phyloP scores from a whole-genome alignment of 371 early-diverging fungal species.

The Rhizopus stolonifer region DNA sequence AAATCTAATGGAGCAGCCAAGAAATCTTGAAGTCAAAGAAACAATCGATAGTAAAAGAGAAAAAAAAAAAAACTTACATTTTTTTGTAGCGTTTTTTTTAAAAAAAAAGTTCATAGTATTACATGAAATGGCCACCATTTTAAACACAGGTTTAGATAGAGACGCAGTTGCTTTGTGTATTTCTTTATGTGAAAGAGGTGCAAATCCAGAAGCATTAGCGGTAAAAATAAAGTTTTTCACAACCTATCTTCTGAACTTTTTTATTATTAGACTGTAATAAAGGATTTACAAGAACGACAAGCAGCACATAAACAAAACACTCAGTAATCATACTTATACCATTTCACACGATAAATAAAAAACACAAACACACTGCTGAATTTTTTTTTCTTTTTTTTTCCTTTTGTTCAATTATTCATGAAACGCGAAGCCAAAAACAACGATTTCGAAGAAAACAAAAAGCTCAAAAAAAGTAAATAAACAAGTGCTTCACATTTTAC shows the following conservation, averaged over 20 bases:
- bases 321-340: neutral
- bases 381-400: slow-evolving; percentile 2
- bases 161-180: slow-evolving; percentile 24
- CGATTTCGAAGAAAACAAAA: neutral
- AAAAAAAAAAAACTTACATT: neutral
- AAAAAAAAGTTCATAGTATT: slow-evolving; percentile 5
- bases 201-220: slow-evolving; percentile 32
- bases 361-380: no score
- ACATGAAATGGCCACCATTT: slow-evolving; percentile 21
- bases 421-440: slow-evolving; percentile 3
- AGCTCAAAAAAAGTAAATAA: slow-evolving; percentile 9
- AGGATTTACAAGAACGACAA: slow-evolving; percentile 19
- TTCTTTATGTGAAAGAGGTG: slow-evolving; percentile 29
- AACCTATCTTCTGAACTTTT: neutral
- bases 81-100: neutral
- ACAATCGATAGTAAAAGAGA: slow-evolving; percentile 22
- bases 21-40: slow-evolving; percentile 20
- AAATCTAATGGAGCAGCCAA: slow-evolving; percentile 17
- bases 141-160: slow-evolving; percentile 27
- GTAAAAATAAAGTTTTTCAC: slow-evolving; percentile 8
- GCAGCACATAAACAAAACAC: slow-evolving; percentile 1
- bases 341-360: neutral
- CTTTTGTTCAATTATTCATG: slow-evolving; percentile 5
- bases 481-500: neutral
- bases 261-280: slow-evolving; percentile 17